Conservation (phyloP, 257 asterid genomes). For the Agastache rugosa region DNA sequence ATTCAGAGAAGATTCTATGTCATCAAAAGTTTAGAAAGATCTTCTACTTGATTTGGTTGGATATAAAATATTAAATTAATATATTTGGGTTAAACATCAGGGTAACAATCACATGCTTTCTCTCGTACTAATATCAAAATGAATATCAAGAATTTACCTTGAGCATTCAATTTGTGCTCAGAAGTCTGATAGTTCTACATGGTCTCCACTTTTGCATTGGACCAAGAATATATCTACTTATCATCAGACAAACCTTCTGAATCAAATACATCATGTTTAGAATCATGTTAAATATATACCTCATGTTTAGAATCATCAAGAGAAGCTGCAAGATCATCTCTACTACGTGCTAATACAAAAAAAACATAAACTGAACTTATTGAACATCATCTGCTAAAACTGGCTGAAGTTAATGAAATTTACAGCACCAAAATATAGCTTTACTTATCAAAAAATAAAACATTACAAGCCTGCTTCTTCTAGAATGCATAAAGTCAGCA, state of each 20-base stretch:
- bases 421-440: neutral
- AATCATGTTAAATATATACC: too few relatives aligned
- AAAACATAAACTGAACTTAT: constrained; percentile 27
- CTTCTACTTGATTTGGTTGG: neutral
- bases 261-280: constrained; percentile 52
- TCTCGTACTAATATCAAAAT: neutral
- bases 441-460: constrained; percentile 15
- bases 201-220: constrained; percentile 48
- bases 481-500: constrained; percentile 67
- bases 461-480: constrained; percentile 62
- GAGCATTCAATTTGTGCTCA: constrained; percentile 34
- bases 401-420: neutral
- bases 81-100: constrained; percentile 8
- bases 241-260: constrained; percentile 48
- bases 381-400: constrained; percentile 11
- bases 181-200: constrained; percentile 50
- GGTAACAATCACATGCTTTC: neutral
- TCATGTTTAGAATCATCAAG: too few relatives aligned
- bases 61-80: neutral
- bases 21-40: neutral
- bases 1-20: neutral
- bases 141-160: constrained; percentile 25
- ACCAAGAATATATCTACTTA: constrained; percentile 41
- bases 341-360: constrained; percentile 53
- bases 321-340: constrained; percentile 62